phyloP scores from a whole-genome alignment of 495 filamentous ascomycete species.

The Xylaria nigripes region DNA sequence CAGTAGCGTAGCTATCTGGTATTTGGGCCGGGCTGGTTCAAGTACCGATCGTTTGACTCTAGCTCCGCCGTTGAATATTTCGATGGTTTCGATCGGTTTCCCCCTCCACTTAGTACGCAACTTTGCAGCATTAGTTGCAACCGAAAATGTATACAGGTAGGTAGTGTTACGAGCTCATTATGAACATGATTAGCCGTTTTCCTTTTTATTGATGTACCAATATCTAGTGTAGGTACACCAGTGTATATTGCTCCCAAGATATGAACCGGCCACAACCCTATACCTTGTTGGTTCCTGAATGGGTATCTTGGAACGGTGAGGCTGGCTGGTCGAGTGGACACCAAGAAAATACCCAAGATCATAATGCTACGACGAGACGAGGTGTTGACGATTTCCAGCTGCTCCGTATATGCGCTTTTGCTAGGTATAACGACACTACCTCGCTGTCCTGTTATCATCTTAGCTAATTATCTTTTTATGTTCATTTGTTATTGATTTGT shows the following conservation, averaged over 20 bases:
- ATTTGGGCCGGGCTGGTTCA: background rate
- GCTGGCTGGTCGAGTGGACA: conserved; percentile 28
- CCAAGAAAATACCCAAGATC: background rate
- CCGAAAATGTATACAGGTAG: too few relatives aligned
- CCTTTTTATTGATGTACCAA: conserved; percentile 15
- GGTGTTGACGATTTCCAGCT: conserved; percentile 4
- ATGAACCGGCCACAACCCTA: conserved; percentile 36
- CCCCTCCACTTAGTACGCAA: conserved; percentile 8
- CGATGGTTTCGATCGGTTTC: conserved; percentile 17
- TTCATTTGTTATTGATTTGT: conserved; percentile 6
- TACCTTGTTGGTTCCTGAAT: conserved; percentile 21
- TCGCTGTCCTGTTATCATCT: too few relatives aligned
- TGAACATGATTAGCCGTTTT: conserved; percentile 23
- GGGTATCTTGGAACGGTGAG: conserved; percentile 12
- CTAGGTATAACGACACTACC: too few relatives aligned
- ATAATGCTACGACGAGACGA: background rate
- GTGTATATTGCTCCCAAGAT: too few relatives aligned
- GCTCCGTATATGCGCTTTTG: conserved; percentile 1
- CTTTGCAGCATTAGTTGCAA: conserved; percentile 45
- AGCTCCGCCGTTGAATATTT: conserved; percentile 24
- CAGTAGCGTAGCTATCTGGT: conserved; percentile 10
- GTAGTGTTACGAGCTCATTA: background rate
- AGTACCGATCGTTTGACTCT: conserved; percentile 28
- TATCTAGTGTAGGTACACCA: too few relatives aligned
- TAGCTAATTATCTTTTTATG: conserved; percentile 7